Evolutionary conservation across 2,329 filamentous ascomycete species (phyloP), one percentile per base, ranked within the genome.

Genomic region (Tothia fuscella): DNA sequence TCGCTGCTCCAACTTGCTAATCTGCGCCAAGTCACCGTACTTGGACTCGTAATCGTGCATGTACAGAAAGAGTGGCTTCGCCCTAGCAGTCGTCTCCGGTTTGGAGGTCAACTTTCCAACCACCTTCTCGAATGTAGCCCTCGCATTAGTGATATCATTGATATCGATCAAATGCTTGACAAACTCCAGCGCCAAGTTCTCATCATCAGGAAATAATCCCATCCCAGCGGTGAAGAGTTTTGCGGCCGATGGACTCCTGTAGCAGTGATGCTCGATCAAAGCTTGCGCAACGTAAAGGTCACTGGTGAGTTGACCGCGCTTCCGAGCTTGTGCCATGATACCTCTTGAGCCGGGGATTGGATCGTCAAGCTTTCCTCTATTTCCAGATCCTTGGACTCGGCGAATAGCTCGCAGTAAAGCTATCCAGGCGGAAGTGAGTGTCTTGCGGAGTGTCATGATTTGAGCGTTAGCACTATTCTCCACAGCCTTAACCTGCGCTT

Each of bases 201-300:
- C 88, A 53, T 96, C 89, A 37, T 93, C 85, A 0, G 89, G 89
- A 56, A 96, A 98, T 10, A 98, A 69, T 55, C 86, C 91, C 48
- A 89, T 79, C 16, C 91, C 91, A 34, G 89, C 82, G 57, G 98
- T 91, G 50, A 96, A 93, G 46, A 98, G 96, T 64, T 91, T 95
- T 32, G 82, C 84, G 1, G 88, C 89, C 1, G 91, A 85, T 1
- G 80, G 76, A 53, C 96, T 91, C 55, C 93, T 91, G 62, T 98
- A 98, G 50, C 93, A 93, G 51, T 93, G 80, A 56, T 91, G 89
- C 59, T 98, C 91, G 55, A 98, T 83, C 45, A 93, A 70, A 13
- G 93, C 91, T 50, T 86, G 86, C 1, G 87, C 87, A 41, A 95
- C 83, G 56, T 98, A 98, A 5, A 95, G 85, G 57, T 96, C 91